Evolutionary conservation across 371 early-diverging fungal genomes (phyloP).

Genomic region (Haplosporangium sp.): DNA sequence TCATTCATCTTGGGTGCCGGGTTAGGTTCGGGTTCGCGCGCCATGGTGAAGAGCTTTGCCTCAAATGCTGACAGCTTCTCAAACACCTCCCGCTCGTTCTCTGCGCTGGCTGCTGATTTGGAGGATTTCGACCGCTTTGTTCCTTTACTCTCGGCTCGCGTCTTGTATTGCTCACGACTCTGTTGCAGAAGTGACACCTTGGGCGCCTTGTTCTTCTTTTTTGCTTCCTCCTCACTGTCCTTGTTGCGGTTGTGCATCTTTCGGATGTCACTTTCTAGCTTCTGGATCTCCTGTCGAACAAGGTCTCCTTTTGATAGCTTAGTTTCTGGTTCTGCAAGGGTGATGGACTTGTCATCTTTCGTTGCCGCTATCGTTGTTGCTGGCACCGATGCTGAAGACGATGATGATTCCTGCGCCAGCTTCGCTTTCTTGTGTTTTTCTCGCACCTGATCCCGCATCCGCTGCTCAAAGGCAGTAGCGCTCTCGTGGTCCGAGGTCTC

Average conservation of each 20-base stretch:
- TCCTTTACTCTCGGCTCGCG: conserved; percentile 54
- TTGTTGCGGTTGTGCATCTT: conserved; percentile 59
- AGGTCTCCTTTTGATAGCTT: conserved; percentile 17
- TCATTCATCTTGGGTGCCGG: conserved; percentile 48
- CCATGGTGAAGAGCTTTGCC: conserved; percentile 38
- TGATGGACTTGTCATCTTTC: not conserved
- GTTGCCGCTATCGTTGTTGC: not conserved
- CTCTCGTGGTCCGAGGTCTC: conserved; percentile 35
- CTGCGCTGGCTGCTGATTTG: conserved; percentile 5
- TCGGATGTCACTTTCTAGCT: conserved; percentile 67
- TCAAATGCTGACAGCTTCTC: conserved; percentile 61
- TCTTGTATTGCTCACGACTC: conserved; percentile 66
- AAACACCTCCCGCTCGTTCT: conserved; percentile 45
- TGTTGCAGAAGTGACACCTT: conserved; percentile 65
- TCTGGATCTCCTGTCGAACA: conserved; percentile 58
- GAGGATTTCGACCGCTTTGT: conserved; percentile 31
- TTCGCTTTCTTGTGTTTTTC: conserved; percentile 34
- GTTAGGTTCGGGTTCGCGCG: conserved; percentile 39
- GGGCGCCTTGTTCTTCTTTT: conserved; percentile 32
- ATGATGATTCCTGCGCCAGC: conserved; percentile 14
- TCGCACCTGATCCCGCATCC: conserved; percentile 61
- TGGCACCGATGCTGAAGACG: conserved; percentile 1
- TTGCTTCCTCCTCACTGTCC: conserved; percentile 29
- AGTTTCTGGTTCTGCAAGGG: not conserved
- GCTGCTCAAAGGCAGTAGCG: conserved; percentile 55